Evolutionary conservation across 805 yeast genomes (phyloP).

Genomic region (Spathaspora girioi): DNA sequence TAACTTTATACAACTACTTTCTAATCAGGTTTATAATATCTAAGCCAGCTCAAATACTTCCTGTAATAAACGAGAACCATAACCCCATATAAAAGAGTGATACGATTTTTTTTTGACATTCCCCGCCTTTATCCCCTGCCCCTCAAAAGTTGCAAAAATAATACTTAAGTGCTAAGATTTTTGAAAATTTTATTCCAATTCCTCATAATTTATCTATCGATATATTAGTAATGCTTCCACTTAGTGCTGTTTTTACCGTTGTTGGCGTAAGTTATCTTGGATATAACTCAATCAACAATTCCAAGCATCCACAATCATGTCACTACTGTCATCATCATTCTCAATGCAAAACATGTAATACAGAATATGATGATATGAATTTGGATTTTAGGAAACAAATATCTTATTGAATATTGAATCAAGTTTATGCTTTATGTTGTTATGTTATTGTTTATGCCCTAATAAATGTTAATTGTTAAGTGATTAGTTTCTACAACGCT

Average conservation of each 20-base stretch:
- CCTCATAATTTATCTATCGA: too few relatives aligned
- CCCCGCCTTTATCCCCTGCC: not conserved
- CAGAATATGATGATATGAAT: conserved; percentile 2
- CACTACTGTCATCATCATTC: conserved; percentile 3
- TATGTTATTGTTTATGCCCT: not conserved
- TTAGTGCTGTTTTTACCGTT: not conserved
- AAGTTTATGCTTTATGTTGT: not conserved
- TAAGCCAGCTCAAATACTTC: too few relatives aligned
- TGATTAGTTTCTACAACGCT: not conserved
- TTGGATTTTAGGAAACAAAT: conserved; percentile 1
- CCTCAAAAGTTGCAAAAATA: not conserved
- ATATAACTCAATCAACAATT: not conserved
- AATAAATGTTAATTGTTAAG: not conserved
- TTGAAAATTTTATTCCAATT: too few relatives aligned
- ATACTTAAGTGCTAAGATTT: not conserved
- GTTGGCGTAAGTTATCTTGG: conserved; percentile 2
- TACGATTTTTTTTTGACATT: not conserved
- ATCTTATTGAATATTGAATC: not conserved
- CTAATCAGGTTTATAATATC: too few relatives aligned
- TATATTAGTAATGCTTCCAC: not conserved
- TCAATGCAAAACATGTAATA: not conserved
- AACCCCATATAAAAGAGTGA: not conserved
- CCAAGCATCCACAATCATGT: conserved; percentile 2
- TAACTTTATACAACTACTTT: too few relatives aligned
- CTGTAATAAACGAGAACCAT: too few relatives aligned